Evolutionary conservation across 306 rosid genomes (phyloP).

Genomic region (Amphicarpaea edgeworthii): DNA sequence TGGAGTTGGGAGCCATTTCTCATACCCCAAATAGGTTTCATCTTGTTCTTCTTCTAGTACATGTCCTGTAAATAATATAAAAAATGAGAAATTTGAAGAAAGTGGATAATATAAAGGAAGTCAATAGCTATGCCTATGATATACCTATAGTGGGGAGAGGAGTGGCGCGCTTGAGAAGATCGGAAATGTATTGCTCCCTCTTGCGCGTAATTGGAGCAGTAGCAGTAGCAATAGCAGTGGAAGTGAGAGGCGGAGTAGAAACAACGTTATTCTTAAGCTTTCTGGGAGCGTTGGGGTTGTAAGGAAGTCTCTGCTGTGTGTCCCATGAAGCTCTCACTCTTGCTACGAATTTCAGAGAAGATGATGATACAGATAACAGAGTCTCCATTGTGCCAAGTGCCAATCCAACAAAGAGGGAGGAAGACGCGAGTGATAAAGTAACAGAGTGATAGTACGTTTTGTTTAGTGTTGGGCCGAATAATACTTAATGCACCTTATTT

Average conservation of each 20-base stretch:
- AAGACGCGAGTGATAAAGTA: no score
- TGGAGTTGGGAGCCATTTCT: constrained; percentile 84
- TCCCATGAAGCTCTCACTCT: constrained; percentile 76
- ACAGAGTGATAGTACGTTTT: no score
- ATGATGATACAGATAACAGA: constrained; percentile 14
- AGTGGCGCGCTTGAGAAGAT: constrained; percentile 70
- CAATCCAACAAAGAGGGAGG: no score
- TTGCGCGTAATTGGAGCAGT: constrained; percentile 46
- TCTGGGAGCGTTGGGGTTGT: constrained; percentile 89
- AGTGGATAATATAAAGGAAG: background rate
- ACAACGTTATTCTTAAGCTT: constrained; percentile 56
- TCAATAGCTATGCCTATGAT: no score
- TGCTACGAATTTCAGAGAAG: constrained; percentile 42
- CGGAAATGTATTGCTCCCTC: constrained; percentile 47
- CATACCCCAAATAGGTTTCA: constrained; percentile 74
- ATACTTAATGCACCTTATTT: no score
- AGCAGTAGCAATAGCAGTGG: constrained; percentile 48
- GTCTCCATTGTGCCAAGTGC: constrained; percentile 21
- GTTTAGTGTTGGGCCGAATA: no score
- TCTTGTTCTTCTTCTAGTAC: constrained; percentile 33
- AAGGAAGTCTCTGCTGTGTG: constrained; percentile 68
- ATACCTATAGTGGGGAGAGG: constrained; percentile 53
- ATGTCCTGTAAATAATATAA: background rate
- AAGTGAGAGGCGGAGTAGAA: constrained; percentile 28
- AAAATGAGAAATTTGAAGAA: background rate